Base-by-base conservation (phyloP, 257 asterid genomes). In the Verbascum thapsus region DNA sequence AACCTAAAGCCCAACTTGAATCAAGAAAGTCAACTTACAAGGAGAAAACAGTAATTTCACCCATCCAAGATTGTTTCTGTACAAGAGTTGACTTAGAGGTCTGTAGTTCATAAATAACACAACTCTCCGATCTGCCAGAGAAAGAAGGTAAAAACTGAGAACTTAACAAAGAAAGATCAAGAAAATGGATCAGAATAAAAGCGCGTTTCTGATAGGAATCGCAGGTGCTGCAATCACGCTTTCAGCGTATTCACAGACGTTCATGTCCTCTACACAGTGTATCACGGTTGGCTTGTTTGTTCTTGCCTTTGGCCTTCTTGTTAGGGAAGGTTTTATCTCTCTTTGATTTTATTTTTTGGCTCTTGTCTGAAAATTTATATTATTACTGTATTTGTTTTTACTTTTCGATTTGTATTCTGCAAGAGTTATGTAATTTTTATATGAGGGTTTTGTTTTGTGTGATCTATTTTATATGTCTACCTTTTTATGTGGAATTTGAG, bases 261-360 rank as follows among this genome's bases (percentile, higher is more conserved):
- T 76, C 26, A 53, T 85, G 43, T 72, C 97, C 42, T 83, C 96
- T 0, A 83, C 91, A 1, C 88, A 92, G 44, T 83, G 96, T 80
- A 87, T 89, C 68, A 22, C 63, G 0, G 54, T 50, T 2, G 99
- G 99, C 3, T 66, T 89, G 49, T 19, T 92, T 10, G 86, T 83
- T 67, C 95, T 92, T 3, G 12, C 80, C 80, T 74, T 83, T 57
- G 99, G 97, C 56, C 97, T 89, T 52, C 95, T 92, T 57, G 83
- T 92, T 47, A 80, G 80, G 74, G 97, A 92, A 85, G 99, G 99
- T 71, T 78, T 92, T 26, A 72, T 92, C 72, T 44, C 87, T 30
- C 15, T 91, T 52, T 91, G 68, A 58, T 41, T 55, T 35, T 2
- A 0, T n/a, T n/a, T n/a, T n/a, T n/a, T n/a, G n/a, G n/a, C n/a